These are phyloP conservation scores for Crassisporium funariophilum DNA, from an alignment of 768 basidiomycete species.

Conservation along the genomic window DNA sequence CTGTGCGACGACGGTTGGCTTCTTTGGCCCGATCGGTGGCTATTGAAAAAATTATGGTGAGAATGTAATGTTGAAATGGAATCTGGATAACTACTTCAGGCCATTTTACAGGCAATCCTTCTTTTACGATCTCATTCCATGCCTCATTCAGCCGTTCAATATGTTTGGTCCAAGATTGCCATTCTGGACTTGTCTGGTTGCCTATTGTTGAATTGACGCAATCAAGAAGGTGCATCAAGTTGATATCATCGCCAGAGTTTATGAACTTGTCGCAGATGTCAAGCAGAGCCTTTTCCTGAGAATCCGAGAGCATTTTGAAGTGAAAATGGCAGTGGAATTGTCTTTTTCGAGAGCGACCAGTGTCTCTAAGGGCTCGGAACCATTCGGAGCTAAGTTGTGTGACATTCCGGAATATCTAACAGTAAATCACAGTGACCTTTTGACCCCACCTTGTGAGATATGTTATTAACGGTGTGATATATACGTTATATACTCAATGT, in stretches of 20 bases:
- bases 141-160: constrained; percentile 18
- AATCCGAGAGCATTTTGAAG: background rate
- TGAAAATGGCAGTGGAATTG: background rate
- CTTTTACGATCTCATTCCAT: constrained; percentile 11
- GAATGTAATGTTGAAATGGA: background rate
- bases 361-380: background rate
- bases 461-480: background rate
- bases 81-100: constrained; percentile 11
- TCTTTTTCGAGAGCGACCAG: background rate
- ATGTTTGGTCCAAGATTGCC: constrained; percentile 18
- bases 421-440: background rate
- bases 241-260: background rate
- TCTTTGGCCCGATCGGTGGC: background rate
- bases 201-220: constrained; percentile 3
- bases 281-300: background rate
- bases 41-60: background rate
- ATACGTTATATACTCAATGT: background rate
- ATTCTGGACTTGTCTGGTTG: constrained; percentile 11
- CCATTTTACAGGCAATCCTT: constrained; percentile 11
- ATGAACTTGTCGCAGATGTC: background rate
- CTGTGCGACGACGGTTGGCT: background rate
- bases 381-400: background rate
- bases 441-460: background rate
- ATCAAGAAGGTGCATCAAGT: background rate
- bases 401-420: background rate